A percentile compares a stretch with the other conserved stretches of the same genome.
phyloP scores from a whole-genome alignment of 129 eudicot genomes.

The Calendula officinalis region DNA sequence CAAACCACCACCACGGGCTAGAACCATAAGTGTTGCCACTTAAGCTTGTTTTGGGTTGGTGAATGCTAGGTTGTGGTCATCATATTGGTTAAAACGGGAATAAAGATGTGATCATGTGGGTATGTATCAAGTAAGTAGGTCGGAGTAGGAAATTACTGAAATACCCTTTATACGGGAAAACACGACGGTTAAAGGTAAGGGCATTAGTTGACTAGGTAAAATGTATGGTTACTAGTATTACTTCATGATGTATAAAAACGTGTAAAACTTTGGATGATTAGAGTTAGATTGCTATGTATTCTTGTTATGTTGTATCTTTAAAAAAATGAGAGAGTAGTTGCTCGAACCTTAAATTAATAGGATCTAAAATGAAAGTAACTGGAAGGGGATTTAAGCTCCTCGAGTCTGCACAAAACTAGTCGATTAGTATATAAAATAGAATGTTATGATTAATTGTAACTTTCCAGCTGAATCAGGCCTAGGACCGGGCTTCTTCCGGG shows the following conservation, averaged over 20 bases:
- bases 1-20: slow-evolving; percentile 16
- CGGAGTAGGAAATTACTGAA: slow-evolving; percentile 14
- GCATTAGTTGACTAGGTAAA: slow-evolving; percentile 20
- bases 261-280: neutral
- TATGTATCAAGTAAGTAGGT: slow-evolving; percentile 17
- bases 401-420: too few relatives aligned
- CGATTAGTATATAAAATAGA: too few relatives aligned
- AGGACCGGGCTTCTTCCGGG: too few relatives aligned
- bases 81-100: slow-evolving; percentile 19
- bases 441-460: too few relatives aligned
- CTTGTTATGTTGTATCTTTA: too few relatives aligned
- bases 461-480: too few relatives aligned
- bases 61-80: neutral
- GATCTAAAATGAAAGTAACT: too few relatives aligned
- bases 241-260: slow-evolving; percentile 12
- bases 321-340: too few relatives aligned
- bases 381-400: too few relatives aligned
- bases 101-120: slow-evolving; percentile 18
- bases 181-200: neutral
- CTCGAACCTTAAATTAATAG: too few relatives aligned
- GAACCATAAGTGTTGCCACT: slow-evolving; percentile 43
- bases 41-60: slow-evolving; percentile 16
- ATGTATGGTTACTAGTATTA: neutral
- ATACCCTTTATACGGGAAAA: slow-evolving; percentile 22
- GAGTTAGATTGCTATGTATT: neutral